Percentiles rank a stretch among this genome's conserved stretches.
Conservation (phyloP, 208 protist genomes). For the Acanthamoeba culbertsoni region DNA sequence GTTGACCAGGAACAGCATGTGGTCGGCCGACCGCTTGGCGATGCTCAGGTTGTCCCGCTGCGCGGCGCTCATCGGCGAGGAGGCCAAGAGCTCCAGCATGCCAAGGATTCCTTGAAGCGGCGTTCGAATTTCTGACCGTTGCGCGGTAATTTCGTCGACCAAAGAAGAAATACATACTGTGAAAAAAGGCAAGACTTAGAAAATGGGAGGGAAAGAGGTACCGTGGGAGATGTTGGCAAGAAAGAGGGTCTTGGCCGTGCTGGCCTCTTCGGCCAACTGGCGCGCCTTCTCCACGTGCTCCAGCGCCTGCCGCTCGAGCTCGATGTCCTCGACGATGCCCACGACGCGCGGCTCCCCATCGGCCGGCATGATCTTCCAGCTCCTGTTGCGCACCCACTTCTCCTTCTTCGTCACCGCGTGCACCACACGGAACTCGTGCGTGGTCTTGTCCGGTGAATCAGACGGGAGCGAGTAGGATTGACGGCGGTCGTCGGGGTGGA, state of each 20-base stretch:
- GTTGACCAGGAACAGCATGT: not conserved
- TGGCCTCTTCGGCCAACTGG: slow-evolving; percentile 14
- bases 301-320: not conserved
- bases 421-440: not conserved
- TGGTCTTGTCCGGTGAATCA: not conserved
- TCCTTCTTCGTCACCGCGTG: not conserved
- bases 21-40: not conserved
- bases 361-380: not conserved
- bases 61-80: not conserved
- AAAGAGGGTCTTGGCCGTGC: slow-evolving; percentile 24
- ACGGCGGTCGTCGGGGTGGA: not conserved
- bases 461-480: not conserved
- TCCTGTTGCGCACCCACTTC: not conserved
- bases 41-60: slow-evolving; percentile 22
- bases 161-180: too few relatives aligned
- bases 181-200: too few relatives aligned
- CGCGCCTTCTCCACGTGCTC: not conserved
- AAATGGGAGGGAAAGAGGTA: too few relatives aligned
- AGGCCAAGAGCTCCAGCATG: not conserved
- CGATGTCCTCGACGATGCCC: slow-evolving; percentile 40
- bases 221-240: slow-evolving; percentile 38
- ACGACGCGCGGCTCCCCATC: not conserved
- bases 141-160: too few relatives aligned
- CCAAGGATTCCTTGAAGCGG: not conserved
- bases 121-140: slow-evolving; percentile 2